These are phyloP conservation scores for Dacryopinax spathularia DNA, from an alignment of 768 basidiomycete species.

Conservation along the genomic window DNA sequence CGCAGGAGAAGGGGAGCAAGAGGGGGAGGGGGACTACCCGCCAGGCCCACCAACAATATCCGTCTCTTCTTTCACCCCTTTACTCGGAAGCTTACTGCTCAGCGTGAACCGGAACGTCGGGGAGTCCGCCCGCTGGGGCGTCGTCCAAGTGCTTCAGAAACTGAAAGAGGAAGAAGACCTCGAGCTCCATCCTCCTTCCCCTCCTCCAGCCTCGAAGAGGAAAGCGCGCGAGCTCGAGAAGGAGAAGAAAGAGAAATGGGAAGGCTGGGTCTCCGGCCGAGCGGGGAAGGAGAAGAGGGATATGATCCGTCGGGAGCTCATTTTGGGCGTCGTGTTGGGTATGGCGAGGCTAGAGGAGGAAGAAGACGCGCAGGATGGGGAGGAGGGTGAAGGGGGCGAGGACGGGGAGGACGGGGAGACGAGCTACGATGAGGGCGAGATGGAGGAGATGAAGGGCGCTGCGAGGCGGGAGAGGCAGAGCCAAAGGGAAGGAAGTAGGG, in stretches of 20 bases:
- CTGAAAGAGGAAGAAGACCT: constrained; percentile 47
- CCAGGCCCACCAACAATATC: constrained; percentile 36
- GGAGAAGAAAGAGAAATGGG: constrained; percentile 22
- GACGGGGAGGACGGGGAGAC: constrained; percentile 7
- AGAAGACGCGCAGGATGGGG: constrained; percentile 23
- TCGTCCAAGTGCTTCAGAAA: constrained; percentile 63
- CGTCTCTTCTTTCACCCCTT: constrained; percentile 79
- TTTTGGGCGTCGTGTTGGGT: constrained; percentile 78
- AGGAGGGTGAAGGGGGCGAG: constrained; percentile 5
- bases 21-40: neutral
- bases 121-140: constrained; percentile 53
- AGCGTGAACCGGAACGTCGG: constrained; percentile 63
- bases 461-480: neutral
- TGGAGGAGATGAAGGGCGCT: neutral
- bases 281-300: constrained; percentile 44
- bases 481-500: too few relatives aligned
- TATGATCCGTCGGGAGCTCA: constrained; percentile 64
- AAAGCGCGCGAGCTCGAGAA: constrained; percentile 21
- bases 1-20: neutral
- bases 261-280: constrained; percentile 23
- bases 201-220: neutral
- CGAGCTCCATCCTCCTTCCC: constrained; percentile 17
- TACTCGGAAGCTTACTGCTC: constrained; percentile 76
- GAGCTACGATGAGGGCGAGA: neutral
- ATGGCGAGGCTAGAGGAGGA: constrained; percentile 58